Base-by-base conservation (phyloP, 2,329 filamentous ascomycete species). In the Penicillium thymicola region DNA sequence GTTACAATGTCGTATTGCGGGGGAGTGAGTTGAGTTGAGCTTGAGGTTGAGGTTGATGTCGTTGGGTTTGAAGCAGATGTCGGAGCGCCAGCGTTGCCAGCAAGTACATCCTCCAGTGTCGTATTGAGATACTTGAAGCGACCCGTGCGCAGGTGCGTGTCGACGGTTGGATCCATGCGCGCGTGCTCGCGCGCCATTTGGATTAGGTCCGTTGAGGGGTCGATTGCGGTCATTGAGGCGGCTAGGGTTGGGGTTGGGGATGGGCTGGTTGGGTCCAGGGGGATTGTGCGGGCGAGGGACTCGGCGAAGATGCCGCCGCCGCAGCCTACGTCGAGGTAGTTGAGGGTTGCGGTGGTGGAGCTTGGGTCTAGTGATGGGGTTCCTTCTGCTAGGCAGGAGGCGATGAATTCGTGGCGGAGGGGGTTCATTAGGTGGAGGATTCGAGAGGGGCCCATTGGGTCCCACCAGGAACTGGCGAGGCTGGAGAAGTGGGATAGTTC, bases 401-500 rank as follows among this genome's bases (percentile, higher is more conserved):
- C 81, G 73, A 97, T 94, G 76, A 97, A 97, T 76, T 92, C 87
- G 78, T 97, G 92, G 34, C 94, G 92, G 44, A 96, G 85, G 2
- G 94, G 94, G 77, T 99, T 97, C 93, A 99, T 97, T 64, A 96
- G 87, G 75, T 99, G 94, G 2, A 99, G 85, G 57, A 97, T 86
- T 38, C 93, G 86, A 4, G 92, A 97, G 7, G 93, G 88, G 50
- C 94, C 94, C 70, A 96, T 87, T 1, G 93, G 90, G 75, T 97
- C 92, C 94, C 94, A 99, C 94, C 94, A 99, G 67, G 88, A 88
- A 63, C 89, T 90, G 63, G 94, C 94, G 68, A 99, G 90, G 61
- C 86, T 86, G 70, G 92, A 92, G 83, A 99, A 99, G 79, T 99
- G 94, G 18, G 89, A 89, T 62, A 99, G 85, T 79, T 99, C 93